phyloP scores from a whole-genome alignment of 305 asterid species.

The Coffea humblotiana region DNA sequence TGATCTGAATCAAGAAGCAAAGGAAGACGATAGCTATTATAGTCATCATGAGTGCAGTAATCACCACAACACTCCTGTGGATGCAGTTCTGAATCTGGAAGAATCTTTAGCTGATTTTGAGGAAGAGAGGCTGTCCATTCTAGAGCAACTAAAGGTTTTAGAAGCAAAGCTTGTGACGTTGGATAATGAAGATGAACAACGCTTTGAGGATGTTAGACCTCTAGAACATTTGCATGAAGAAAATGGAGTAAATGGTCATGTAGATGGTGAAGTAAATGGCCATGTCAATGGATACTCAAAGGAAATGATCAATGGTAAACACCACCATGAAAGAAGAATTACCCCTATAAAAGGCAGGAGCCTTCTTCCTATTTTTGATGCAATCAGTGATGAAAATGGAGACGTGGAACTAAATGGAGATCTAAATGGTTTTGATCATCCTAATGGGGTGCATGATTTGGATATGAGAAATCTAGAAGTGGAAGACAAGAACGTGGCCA shows the following conservation, averaged over 20 bases:
- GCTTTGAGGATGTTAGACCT: conserved; percentile 43
- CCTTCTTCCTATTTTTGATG: conserved; percentile 91
- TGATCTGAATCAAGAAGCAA: conserved; percentile 66
- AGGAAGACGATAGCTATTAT: conserved; percentile 52
- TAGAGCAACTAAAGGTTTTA: conserved; percentile 76
- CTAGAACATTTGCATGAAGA: conserved; percentile 22
- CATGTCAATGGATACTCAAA: conserved; percentile 44
- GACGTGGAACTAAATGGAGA: conserved; percentile 21
- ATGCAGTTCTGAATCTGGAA: conserved; percentile 65
- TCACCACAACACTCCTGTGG: conserved; percentile 55
- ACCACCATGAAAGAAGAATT: conserved; percentile 33
- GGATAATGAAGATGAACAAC: conserved; percentile 44
- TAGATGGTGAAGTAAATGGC: conserved; percentile 33
- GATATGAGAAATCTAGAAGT: conserved; percentile 30
- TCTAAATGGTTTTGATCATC: conserved; percentile 29
- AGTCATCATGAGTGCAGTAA: conserved; percentile 27
- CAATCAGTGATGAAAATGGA: conserved; percentile 52
- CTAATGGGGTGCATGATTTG: conserved; percentile 40
- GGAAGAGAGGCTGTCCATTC: conserved; percentile 79
- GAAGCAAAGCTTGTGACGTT: conserved; percentile 74
- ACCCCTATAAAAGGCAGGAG: conserved; percentile 55
- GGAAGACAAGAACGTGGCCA: conserved; percentile 54
- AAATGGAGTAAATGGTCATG: conserved; percentile 32
- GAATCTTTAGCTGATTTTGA: conserved; percentile 85
- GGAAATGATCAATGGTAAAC: conserved; percentile 42